These are phyloP conservation scores for Fraxinus paxiana DNA, from an alignment of 305 asterid genomes.

Conservation along the genomic window DNA sequence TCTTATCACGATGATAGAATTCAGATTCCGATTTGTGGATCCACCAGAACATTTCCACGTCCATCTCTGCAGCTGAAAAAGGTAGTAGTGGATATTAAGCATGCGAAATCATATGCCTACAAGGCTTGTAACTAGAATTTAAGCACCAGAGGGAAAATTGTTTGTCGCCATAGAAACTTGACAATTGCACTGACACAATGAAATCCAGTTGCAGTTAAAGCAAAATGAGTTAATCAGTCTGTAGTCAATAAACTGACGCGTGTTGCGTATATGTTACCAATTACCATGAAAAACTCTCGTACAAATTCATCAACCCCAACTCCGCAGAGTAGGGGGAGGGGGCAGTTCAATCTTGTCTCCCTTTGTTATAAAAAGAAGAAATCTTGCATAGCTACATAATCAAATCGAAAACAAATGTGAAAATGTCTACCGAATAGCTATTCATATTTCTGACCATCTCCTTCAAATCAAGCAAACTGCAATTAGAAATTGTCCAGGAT, in stretches of 20 bases:
- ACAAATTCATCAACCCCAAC: background rate
- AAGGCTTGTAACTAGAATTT: background rate
- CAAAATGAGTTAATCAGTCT: background rate
- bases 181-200: background rate
- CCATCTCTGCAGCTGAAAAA: slow-evolving; percentile 7
- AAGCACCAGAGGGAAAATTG: background rate
- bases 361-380: background rate
- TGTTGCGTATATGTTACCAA: background rate
- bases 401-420: background rate
- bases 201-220: background rate
- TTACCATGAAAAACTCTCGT: background rate
- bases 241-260: background rate
- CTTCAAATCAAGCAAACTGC: background rate
- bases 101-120: background rate
- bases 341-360: background rate
- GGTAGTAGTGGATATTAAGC: background rate
- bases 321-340: background rate
- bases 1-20: background rate
- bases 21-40: background rate
- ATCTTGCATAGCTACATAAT: background rate
- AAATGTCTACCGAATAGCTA: background rate
- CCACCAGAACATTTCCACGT: background rate
- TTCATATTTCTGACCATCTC: background rate
- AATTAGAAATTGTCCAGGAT: background rate
- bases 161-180: background rate